Evolutionary conservation across 805 yeast species (phyloP), one percentile per base, ranked within the genome.

Genomic region (Jamesozyma jinghongensis): DNA sequence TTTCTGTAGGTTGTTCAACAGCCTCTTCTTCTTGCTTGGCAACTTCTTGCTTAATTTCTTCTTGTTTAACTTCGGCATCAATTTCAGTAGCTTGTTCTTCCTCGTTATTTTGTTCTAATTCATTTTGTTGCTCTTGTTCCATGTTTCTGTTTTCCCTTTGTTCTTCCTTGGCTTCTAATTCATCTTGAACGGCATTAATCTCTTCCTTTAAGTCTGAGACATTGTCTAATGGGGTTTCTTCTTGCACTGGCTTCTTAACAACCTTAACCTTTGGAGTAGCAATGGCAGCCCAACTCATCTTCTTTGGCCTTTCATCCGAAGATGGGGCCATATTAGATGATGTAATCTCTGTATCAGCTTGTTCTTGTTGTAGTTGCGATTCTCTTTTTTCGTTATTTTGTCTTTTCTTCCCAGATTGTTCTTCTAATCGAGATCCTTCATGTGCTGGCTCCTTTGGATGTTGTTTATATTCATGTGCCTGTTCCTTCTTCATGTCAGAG

Each of bases 221-320:
- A 34, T 58, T 49, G 13, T 55, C 53, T 31, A 59, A 43, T 16
- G 62, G 55, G 29, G 57, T 44, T 36, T 44, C 51, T 46, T 47
- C 61, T 54, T 36, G 30, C 4, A n/a, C 19, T 16, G 19, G n/a
- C 26, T 53, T 52, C 28, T 60, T 56, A 26, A 58, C 60, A 33
- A 53, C 47, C 40, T 54, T 61, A 29, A 67, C 60, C 53, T 71
- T 69, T 34, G 85, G 79, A 41, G 75, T 64, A 39, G 80, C 79
- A 51, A 81, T 75, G 14, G 87, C 74, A 25, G 86, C 85, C 84
- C 86, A 80, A 4, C 85, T 69, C 53, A 69, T 66, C 49, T 67
- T 59, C 51, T 55, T 59, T 28, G 43, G 38, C 10, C 10, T 22
- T 22, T 22, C 26, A 22, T 22, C 10, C 26, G 26, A 22, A 22